Conservation (phyloP, 371 early-diverging fungal species). For the Lichtheimia ramosa region DNA sequence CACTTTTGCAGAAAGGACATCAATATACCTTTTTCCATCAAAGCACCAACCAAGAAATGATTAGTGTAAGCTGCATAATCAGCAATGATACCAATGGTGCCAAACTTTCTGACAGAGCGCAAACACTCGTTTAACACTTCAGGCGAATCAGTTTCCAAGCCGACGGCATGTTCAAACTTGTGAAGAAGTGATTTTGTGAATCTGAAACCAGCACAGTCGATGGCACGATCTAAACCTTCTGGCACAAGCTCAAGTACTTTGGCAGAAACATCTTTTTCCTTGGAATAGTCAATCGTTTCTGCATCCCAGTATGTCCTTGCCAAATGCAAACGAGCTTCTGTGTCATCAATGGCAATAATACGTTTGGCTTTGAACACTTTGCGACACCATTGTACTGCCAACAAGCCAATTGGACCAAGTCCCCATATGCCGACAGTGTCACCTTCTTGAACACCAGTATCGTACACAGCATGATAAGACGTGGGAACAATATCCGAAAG, state of each 20-base stretch:
- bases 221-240: conserved; percentile 49
- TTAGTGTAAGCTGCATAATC: conserved; percentile 53
- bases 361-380: conserved; percentile 48
- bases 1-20: not conserved
- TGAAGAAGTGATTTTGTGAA: conserved; percentile 53
- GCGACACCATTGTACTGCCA: conserved; percentile 47
- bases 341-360: conserved; percentile 57
- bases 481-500: conserved; percentile 65
- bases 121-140: conserved; percentile 60
- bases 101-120: conserved; percentile 47
- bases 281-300: conserved; percentile 48
- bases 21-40: conserved; percentile 59
- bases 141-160: conserved; percentile 59
- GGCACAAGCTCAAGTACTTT: conserved; percentile 42
- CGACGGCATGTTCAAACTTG: conserved; percentile 48
- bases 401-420: conserved; percentile 61
- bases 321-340: conserved; percentile 46
- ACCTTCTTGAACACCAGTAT: conserved; percentile 41
- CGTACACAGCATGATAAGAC: conserved; percentile 53
- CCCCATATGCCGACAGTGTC: conserved; percentile 62
- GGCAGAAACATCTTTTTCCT: conserved; percentile 36
- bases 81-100: conserved; percentile 50
- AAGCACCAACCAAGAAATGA: conserved; percentile 58
- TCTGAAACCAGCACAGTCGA: conserved; percentile 61
- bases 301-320: conserved; percentile 45